Evolutionary conservation across 768 basidiomycete genomes (phyloP).

Genomic region (Boletus huronensis): DNA sequence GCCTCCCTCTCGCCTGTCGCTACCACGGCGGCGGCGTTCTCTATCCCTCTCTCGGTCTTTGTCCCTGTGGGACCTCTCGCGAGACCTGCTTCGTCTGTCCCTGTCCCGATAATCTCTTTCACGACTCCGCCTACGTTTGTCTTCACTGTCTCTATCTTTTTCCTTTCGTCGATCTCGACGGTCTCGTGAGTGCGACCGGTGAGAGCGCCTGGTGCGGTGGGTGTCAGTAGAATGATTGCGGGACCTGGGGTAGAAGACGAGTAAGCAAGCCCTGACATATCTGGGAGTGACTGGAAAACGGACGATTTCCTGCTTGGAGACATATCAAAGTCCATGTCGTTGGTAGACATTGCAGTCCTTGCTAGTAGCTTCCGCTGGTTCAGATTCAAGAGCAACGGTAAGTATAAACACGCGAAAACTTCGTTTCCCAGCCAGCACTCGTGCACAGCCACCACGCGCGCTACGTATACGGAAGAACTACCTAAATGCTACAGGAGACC

Average conservation of each 20-base stretch:
- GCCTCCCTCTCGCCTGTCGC: conserved; percentile 46
- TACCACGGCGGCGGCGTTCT: conserved; percentile 45
- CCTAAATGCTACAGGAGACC: conserved; percentile 31
- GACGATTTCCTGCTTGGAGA: conserved; percentile 62
- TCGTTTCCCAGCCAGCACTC: conserved; percentile 18
- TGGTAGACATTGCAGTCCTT: conserved; percentile 40
- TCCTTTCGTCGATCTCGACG: conserved; percentile 42
- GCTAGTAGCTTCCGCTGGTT: conserved; percentile 9
- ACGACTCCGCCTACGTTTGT: conserved; percentile 60
- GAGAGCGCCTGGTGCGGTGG: conserved; percentile 66
- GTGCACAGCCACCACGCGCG: conserved; percentile 23
- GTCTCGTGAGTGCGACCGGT: conserved; percentile 68
- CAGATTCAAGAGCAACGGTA: conserved; percentile 6
- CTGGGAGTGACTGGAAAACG: conserved; percentile 27
- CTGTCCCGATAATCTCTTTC: conserved; percentile 49
- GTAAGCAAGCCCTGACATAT: background rate
- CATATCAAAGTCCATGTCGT: conserved; percentile 61
- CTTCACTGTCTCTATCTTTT: conserved; percentile 53
- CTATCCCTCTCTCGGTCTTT: conserved; percentile 32
- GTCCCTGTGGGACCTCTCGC: conserved; percentile 46
- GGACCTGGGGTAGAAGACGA: conserved; percentile 39
- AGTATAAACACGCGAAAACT: conserved; percentile 35
- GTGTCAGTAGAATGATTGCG: conserved; percentile 78
- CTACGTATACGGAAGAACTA: background rate
- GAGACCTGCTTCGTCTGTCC: conserved; percentile 46